Base-by-base conservation (phyloP, 768 basidiomycete genomes). In the Xerocomus brunneocitrinus region DNA sequence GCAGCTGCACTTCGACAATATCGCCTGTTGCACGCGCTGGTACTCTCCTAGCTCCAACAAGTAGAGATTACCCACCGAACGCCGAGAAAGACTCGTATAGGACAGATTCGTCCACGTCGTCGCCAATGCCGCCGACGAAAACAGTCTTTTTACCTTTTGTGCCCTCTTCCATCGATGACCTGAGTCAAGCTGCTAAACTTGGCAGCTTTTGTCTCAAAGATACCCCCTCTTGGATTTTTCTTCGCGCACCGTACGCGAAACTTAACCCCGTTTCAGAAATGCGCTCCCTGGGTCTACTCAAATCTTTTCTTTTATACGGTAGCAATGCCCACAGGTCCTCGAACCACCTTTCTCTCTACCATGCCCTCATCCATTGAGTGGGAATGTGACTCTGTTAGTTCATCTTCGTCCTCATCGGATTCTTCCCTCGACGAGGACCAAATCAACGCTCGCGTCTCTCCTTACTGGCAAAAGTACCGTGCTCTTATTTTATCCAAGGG, bases 1-100 rank as follows among this genome's bases (percentile, higher is more conserved):
- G 95, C 40, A 98, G 73, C 62, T 92, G 89, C 22, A 98, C 85
- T 66, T 97, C 93, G 53, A 97, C 82, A 53, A 98, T 83, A 67
- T 97, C 95, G 40, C 93, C 93, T 95, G 70, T 50, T 43, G 55
- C 40, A 57, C 35, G 40, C 36, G 41, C 49, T 56, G 16, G 61
- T 28, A 49, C 24, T 28, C 24, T 39, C 14, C 40, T 51, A 28
- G 53, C 27, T 24, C 27, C 27, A 31, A 38, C 32, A 44, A 13
- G 35, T 13, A 16, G 24, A 48, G 16, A 22, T 12, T 42, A 56
- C 83, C 49, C 64, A 92, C 95, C 95, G 69, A 98, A 98, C 5
- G 89, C 83, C 22, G 87, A 81, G 71, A 98, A 98, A 22, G 76
- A 76, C 58, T 94, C 82, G 64, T 92, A 79, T 30, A 98, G 76